Conservation (phyloP, 371 early-diverging fungal genomes). For the Phascolomyces articulosus region DNA sequence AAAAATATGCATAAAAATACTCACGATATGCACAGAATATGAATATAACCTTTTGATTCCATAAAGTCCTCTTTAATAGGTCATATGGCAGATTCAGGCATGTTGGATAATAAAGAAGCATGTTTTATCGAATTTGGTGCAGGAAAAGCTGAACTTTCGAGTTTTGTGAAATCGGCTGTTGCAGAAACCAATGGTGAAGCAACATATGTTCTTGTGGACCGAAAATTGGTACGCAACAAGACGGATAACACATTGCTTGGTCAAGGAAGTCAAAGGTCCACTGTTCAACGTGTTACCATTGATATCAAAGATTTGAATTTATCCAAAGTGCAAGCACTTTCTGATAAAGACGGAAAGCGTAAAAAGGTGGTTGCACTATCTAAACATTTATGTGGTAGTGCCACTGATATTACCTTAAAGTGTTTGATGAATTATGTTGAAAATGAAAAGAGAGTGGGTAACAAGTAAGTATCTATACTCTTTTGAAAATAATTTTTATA, state of each 20-base stretch:
- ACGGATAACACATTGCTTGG: slow-evolving; percentile 51
- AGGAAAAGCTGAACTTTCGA: slow-evolving; percentile 75
- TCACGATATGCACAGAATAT: too few relatives aligned
- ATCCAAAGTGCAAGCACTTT: slow-evolving; percentile 42
- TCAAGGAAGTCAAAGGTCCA: slow-evolving; percentile 30
- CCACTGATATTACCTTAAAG: slow-evolving; percentile 86
- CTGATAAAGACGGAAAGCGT: slow-evolving; percentile 27
- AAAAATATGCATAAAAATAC: not conserved
- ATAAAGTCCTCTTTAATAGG: slow-evolving; percentile 78
- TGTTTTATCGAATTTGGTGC: slow-evolving; percentile 86
- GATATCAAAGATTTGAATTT: slow-evolving; percentile 87
- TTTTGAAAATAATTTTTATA: too few relatives aligned
- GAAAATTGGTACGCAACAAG: slow-evolving; percentile 78
- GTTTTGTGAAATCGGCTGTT: slow-evolving; percentile 61
- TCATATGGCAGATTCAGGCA: slow-evolving; percentile 65
- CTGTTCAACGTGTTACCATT: slow-evolving; percentile 68
- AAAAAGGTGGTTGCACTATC: slow-evolving; percentile 74
- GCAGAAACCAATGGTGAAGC: slow-evolving; percentile 56
- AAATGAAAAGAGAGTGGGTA: slow-evolving; percentile 31
- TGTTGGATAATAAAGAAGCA: slow-evolving; percentile 59
- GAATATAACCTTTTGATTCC: not conserved
- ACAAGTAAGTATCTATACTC: slow-evolving; percentile 24
- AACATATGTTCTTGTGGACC: slow-evolving; percentile 75
- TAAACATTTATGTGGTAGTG: slow-evolving; percentile 93
- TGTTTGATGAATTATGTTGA: slow-evolving; percentile 69